These are phyloP conservation scores for Dendrocalamus sinicus DNA, from an alignment of 176 grass and related monocot species.

Conservation along the genomic window DNA sequence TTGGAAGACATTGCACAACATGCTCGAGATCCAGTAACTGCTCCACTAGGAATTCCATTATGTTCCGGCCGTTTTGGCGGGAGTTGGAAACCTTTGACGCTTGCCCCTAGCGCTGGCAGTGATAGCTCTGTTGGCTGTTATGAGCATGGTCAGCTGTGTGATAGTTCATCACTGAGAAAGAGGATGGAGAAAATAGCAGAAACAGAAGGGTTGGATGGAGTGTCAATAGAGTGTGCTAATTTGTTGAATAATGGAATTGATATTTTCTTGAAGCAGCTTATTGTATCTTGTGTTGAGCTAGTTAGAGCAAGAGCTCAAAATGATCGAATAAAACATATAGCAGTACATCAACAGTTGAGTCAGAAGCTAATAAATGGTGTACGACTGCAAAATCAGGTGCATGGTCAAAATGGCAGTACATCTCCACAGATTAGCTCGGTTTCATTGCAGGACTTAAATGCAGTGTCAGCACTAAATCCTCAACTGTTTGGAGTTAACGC, in stretches of 20 bases:
- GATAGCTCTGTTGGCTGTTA: conserved; percentile 21
- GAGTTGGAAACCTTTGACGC: conserved; percentile 38
- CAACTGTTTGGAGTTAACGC: conserved; percentile 10
- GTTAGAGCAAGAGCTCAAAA: conserved; percentile 41
- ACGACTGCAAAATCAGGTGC: conserved; percentile 9
- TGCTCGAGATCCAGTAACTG: conserved; percentile 33
- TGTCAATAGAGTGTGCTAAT: conserved; percentile 61
- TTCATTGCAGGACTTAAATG: conserved; percentile 38
- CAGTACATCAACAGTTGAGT: conserved; percentile 19
- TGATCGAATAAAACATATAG: conserved; percentile 16
- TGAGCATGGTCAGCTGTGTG: conserved; percentile 52
- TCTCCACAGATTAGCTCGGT: neutral
- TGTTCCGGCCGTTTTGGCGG: conserved; percentile 53
- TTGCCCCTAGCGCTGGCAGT: conserved; percentile 14
- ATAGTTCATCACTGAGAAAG: conserved; percentile 52
- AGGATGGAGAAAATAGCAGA: conserved; percentile 65
- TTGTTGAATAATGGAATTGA: conserved; percentile 62
- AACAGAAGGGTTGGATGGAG: conserved; percentile 59
- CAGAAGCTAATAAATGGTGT: conserved; percentile 19
- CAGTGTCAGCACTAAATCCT: neutral
- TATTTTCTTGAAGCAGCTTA: conserved; percentile 63
- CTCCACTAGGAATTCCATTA: conserved; percentile 68
- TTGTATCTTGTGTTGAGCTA: conserved; percentile 56
- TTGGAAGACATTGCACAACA: conserved; percentile 25
- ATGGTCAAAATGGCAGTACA: conserved; percentile 7